A percentile compares a stretch with the other conserved stretches of the same genome.
phyloP scores from a whole-genome alignment of 2,329 filamentous ascomycete genomes.

The Curvularia eragrostidis region DNA sequence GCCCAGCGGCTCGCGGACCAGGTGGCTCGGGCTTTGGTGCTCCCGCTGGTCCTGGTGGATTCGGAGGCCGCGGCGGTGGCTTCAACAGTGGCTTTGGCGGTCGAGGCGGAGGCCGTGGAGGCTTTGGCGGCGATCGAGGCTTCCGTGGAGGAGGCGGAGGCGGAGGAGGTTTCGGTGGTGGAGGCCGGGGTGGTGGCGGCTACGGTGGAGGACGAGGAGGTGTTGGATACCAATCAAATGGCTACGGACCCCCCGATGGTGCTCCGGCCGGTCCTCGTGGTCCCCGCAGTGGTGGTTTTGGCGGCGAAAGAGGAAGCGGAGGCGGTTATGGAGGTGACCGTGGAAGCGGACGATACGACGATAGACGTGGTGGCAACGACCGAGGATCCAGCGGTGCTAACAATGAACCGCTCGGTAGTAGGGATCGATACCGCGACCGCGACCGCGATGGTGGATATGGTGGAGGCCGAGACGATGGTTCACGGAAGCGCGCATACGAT shows the following conservation, averaged over 20 bases:
- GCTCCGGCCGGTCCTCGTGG: conserved; percentile 58
- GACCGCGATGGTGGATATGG: conserved; percentile 35
- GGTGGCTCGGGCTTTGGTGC: conserved; percentile 66
- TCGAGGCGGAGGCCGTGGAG: conserved; percentile 58
- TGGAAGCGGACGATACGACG: conserved; percentile 34
- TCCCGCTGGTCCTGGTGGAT: conserved; percentile 60
- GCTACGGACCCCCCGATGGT: conserved; percentile 55
- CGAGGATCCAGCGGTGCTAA: conserved; percentile 73
- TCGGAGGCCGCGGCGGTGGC: conserved; percentile 61
- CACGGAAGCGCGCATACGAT: conserved; percentile 62
- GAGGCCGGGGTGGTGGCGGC: conserved; percentile 23
- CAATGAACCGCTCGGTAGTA: conserved; percentile 77
- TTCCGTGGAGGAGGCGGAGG: conserved; percentile 54
- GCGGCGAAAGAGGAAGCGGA: conserved; percentile 45
- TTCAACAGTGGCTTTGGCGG: conserved; percentile 57
- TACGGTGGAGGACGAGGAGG: conserved; percentile 54
- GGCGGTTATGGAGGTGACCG: conserved; percentile 34
- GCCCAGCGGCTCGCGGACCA: conserved; percentile 73
- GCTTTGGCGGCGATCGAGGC: conserved; percentile 56
- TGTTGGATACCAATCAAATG: conserved; percentile 53
- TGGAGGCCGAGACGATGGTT: conserved; percentile 49
- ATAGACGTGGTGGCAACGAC: conserved; percentile 28
- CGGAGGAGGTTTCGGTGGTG: conserved; percentile 54
- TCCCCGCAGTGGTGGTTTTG: conserved; percentile 49
- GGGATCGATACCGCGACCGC: conserved; percentile 55